Evolutionary conservation across 108 stramenopile species (phyloP).

Genomic region (Skeletonema costatum): DNA sequence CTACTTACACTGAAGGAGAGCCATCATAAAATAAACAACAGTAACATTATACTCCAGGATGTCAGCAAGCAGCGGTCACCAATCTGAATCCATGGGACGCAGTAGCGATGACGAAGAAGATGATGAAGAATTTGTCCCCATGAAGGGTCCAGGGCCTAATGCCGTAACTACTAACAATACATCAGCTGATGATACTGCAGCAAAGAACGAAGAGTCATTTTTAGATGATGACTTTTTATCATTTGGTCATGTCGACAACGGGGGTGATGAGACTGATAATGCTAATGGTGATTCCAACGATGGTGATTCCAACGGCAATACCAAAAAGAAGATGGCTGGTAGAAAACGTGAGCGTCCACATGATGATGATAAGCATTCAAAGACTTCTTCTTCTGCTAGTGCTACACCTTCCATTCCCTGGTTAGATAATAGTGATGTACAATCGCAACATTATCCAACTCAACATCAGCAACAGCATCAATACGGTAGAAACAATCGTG

Average conservation of each 20-base stretch:
- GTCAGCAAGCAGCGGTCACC: conserved; percentile 5
- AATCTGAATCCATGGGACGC: conserved; percentile 35
- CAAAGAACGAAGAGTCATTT: conserved; percentile 9
- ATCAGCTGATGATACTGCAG: not conserved
- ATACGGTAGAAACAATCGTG: conserved; percentile 9
- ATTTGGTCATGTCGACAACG: conserved; percentile 25
- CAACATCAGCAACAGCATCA: conserved; percentile 6
- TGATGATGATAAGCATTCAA: not conserved
- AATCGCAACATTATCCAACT: not conserved
- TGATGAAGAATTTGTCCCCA: conserved; percentile 5
- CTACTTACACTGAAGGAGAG: no score
- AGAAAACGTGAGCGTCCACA: conserved; percentile 2
- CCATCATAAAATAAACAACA: not conserved
- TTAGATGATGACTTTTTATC: conserved; percentile 39
- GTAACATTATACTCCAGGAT: not conserved
- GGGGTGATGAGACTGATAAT: conserved; percentile 1
- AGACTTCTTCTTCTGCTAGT: no score
- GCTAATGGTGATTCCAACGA: not conserved
- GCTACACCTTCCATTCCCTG: conserved; percentile 2
- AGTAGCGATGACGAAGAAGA: conserved; percentile 1
- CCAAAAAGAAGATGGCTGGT: not conserved
- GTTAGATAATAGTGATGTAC: not conserved
- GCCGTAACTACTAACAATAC: not conserved
- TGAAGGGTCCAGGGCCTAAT: conserved; percentile 3
- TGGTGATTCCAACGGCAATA: no score